Base-by-base conservation (phyloP, 1,284 basidiomycete genomes). In the Schizopora paradoxa region DNA sequence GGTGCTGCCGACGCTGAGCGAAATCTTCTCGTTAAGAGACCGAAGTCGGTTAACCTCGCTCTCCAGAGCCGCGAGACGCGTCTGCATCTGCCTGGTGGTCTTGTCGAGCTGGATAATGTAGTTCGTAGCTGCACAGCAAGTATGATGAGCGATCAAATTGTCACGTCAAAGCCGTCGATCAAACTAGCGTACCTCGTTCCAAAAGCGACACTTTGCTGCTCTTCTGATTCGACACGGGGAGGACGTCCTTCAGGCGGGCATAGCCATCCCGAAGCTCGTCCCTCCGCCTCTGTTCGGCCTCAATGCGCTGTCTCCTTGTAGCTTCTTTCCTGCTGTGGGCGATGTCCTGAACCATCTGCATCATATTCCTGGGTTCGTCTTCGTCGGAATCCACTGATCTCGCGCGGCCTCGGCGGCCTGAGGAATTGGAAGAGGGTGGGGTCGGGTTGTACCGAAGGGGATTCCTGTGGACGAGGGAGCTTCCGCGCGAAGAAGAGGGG, bases 181-280 rank as follows among this genome's bases (percentile, higher is more conserved):
- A 26, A 21, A 32, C 29, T 19, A 28, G 16, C 76, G 51, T 58
- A 90, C 88, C 87, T 72, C 91, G 74, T 65, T 92, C 90, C 47
- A 93, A 70, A 43, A 92, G 66, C 23, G 81, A 86, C n/a, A 89
- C 84, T 63, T 93, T 93, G 69, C 85, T 89, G 60, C 82, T 82
- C 66, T 91, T 88, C 70, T 91, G 88, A 64, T 87, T 90, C 11
- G 86, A 86, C 37, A 82, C 73, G 2, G 90, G 90, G 4, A 93
- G 71, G 21, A 85, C 85, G 51, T 89, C 87, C 66, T 90, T 91
- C 59, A 93, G 70, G 58, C 85, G 80, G 28, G 85, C 81, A 65
- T 92, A 93, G 16, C 89, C 91, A 57, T 91, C 87, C 52, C 89
- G 74, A 48, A 92, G 73, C 66, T 91, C 89, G 62, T 92, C 87